Evolutionary conservation across 176 grass and related monocot genomes (phyloP).

Genomic region (Lolium rigidum): DNA sequence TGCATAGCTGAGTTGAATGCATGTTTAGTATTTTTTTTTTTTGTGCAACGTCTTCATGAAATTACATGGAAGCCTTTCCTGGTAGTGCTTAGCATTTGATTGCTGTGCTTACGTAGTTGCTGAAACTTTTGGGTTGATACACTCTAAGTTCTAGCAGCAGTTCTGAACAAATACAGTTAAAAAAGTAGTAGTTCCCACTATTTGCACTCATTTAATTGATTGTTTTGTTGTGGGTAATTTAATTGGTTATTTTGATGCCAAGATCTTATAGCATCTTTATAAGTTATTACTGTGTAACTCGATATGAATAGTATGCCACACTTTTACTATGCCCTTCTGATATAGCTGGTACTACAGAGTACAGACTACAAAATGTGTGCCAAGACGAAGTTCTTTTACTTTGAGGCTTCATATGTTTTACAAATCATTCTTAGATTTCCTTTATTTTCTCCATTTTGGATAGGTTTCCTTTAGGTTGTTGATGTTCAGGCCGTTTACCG

Average conservation of each 20-base stretch:
- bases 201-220: slow-evolving; percentile 4
- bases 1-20: background rate
- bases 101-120: background rate
- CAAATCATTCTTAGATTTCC: slow-evolving; percentile 9
- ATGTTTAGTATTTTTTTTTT: slow-evolving; percentile 5
- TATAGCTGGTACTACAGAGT: background rate
- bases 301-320: background rate
- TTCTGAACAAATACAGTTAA: background rate
- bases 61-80: background rate
- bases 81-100: slow-evolving; percentile 14
- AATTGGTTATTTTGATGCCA: background rate
- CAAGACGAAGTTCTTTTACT: background rate
- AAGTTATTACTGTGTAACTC: background rate
- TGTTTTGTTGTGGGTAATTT: background rate
- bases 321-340: background rate
- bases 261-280: background rate
- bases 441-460: background rate
- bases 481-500: slow-evolving; percentile 82
- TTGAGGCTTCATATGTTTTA: slow-evolving; percentile 4
- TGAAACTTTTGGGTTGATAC: slow-evolving; percentile 7
- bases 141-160: background rate
- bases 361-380: background rate
- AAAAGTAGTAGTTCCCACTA: background rate
- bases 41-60: background rate
- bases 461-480: slow-evolving; percentile 84